A percentile compares a stretch with the other conserved stretches of the same genome.
Conservation (phyloP, 352 stramenopile genomes). For the Phytophthora syringae region DNA sequence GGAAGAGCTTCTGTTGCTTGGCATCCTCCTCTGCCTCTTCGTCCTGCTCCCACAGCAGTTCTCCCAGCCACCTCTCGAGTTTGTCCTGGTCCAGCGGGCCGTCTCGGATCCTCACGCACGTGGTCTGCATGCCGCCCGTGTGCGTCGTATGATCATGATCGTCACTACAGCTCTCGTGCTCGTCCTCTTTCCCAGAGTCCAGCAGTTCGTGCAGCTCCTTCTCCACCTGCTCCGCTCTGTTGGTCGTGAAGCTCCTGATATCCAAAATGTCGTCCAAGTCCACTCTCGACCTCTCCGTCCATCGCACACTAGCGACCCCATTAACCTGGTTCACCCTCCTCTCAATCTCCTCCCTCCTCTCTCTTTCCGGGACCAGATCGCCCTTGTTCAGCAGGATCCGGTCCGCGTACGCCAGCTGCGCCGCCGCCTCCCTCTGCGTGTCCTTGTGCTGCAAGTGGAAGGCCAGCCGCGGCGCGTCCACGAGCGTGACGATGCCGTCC, state of each 20-base stretch:
- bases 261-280: conserved; percentile 79
- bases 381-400: conserved; percentile 99
- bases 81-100: conserved; percentile 52
- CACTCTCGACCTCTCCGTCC: conserved; percentile 66
- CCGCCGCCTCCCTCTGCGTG: conserved; percentile 85
- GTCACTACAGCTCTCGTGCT: conserved; percentile 27
- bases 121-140: conserved; percentile 77
- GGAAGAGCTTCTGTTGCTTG: conserved; percentile 61
- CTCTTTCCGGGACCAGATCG: conserved; percentile 90
- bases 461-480: conserved; percentile 95
- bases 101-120: conserved; percentile 57
- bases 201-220: conserved; percentile 36
- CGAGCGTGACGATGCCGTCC: conserved; percentile 97
- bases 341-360: conserved; percentile 50
- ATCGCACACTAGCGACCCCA: conserved; percentile 64
- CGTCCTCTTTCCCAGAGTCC: conserved; percentile 15
- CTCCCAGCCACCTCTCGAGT: conserved; percentile 75
- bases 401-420: conserved; percentile 99
- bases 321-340: conserved; percentile 61
- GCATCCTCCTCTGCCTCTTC: conserved; percentile 23
- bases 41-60: conserved; percentile 71
- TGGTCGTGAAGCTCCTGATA: conserved; percentile 81
- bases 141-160: conserved; percentile 36
- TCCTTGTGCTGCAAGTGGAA: conserved; percentile 70
- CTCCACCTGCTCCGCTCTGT: conserved; percentile 66